These are phyloP conservation scores for Mucor mucedo DNA, from an alignment of 371 early-diverging fungal genomes.

Conservation along the genomic window DNA sequence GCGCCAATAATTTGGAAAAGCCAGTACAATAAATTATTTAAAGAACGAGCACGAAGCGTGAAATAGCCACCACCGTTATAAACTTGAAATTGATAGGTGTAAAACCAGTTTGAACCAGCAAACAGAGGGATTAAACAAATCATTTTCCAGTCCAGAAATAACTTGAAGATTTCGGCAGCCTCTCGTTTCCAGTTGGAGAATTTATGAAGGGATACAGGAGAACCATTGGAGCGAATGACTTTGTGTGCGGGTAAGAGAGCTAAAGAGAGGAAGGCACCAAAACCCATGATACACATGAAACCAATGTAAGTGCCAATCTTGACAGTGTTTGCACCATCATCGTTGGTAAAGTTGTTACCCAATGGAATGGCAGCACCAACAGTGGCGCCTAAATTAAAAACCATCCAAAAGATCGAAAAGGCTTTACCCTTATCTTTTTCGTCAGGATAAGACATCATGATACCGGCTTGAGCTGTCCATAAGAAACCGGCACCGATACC, in stretches of 20 bases:
- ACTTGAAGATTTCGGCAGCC: slow-evolving; percentile 53
- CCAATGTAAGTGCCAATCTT: slow-evolving; percentile 65
- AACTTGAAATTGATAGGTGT: slow-evolving; percentile 68
- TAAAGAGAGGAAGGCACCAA: slow-evolving; percentile 63
- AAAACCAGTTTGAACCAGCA: slow-evolving; percentile 78
- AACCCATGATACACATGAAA: slow-evolving; percentile 68
- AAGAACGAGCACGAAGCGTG: slow-evolving; percentile 61
- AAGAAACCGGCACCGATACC: slow-evolving; percentile 61
- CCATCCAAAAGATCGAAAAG: slow-evolving; percentile 77
- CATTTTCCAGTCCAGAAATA: slow-evolving; percentile 73
- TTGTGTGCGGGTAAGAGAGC: slow-evolving; percentile 64
- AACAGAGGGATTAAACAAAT: slow-evolving; percentile 69
- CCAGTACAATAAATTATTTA: slow-evolving; percentile 79
- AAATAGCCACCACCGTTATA: slow-evolving; percentile 58
- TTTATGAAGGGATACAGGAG: slow-evolving; percentile 61
- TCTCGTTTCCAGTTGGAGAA: slow-evolving; percentile 63
- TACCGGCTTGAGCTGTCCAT: slow-evolving; percentile 74
- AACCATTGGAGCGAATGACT: slow-evolving; percentile 70
- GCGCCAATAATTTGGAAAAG: slow-evolving; percentile 72
- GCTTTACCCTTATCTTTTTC: slow-evolving; percentile 77
- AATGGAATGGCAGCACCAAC: slow-evolving; percentile 76
- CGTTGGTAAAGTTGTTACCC: slow-evolving; percentile 57
- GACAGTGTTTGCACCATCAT: slow-evolving; percentile 29
- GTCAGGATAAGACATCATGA: slow-evolving; percentile 82
- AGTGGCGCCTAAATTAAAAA: slow-evolving; percentile 81